These are phyloP conservation scores for Scytalidium lignicola DNA, from an alignment of 2,329 filamentous ascomycete species.

Conservation along the genomic window DNA sequence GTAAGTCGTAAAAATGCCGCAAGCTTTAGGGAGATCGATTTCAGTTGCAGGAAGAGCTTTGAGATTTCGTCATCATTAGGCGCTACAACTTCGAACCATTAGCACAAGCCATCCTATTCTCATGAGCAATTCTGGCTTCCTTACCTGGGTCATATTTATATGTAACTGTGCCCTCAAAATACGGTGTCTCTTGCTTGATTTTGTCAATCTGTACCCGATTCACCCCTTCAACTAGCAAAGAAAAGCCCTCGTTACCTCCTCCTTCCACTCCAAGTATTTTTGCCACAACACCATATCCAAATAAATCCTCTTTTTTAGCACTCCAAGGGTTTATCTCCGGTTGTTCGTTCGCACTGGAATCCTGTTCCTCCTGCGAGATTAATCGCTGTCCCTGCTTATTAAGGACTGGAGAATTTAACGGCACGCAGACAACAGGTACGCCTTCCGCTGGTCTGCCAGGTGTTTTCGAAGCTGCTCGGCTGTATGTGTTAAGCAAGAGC, in stretches of 20 bases:
- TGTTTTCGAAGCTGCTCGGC: constrained; percentile 64
- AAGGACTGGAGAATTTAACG: constrained; percentile 70
- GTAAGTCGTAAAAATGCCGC: constrained; percentile 79
- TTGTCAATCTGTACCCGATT: constrained; percentile 71
- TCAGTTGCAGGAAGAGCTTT: constrained; percentile 72
- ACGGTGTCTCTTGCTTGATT: constrained; percentile 72
- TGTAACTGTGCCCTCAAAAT: constrained; percentile 76
- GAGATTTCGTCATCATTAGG: constrained; percentile 59
- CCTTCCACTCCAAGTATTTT: constrained; percentile 77
- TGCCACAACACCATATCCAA: constrained; percentile 74
- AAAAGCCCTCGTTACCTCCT: constrained; percentile 68
- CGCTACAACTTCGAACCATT: constrained; percentile 18
- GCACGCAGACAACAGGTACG: constrained; percentile 82
- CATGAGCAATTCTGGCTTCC: constrained; percentile 16
- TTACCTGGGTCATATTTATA: constrained; percentile 66
- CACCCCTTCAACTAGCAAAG: constrained; percentile 80
- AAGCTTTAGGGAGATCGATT: constrained; percentile 79
- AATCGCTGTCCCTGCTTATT: constrained; percentile 71
- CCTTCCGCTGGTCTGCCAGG: constrained; percentile 57
- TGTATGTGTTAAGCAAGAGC: constrained; percentile 80
- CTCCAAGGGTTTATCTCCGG: constrained; percentile 50
- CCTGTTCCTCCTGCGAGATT: constrained; percentile 57
- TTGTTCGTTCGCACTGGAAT: constrained; percentile 16
- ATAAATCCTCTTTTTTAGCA: constrained; percentile 68
- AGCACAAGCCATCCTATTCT: constrained; percentile 7